Evolutionary conservation across 495 filamentous ascomycete genomes (phyloP).

Genomic region (Letharia columbiana): DNA sequence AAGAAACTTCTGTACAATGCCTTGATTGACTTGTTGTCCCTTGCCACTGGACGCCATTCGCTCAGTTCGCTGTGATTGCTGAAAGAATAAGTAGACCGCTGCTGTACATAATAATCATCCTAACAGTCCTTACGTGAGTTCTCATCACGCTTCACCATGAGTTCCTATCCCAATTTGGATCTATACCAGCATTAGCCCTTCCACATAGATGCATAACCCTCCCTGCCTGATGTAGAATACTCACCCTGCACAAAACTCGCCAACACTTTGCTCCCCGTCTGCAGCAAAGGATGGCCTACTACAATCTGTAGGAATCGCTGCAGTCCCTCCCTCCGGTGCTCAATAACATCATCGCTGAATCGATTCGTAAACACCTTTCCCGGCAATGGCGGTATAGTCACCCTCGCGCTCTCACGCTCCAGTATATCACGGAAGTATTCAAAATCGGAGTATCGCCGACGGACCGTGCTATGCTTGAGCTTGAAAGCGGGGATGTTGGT

Average conservation of each 20-base stretch:
- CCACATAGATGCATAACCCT: not conserved
- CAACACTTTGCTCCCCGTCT: slow-evolving; percentile 95
- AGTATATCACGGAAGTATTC: slow-evolving; percentile 98
- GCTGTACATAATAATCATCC: not conserved
- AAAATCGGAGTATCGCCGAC: slow-evolving; percentile 92
- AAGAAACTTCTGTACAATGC: slow-evolving; percentile 4
- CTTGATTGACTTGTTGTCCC: not conserved
- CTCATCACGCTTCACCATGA: slow-evolving; percentile 48
- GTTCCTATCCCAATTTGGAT: slow-evolving; percentile 71
- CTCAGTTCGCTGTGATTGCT: slow-evolving; percentile 1
- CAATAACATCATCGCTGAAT: slow-evolving; percentile 97
- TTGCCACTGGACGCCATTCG: not conserved
- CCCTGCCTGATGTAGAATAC: slow-evolving; percentile 29
- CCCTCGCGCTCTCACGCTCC: slow-evolving; percentile 86
- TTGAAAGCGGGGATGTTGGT: slow-evolving; percentile 99
- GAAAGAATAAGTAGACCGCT: not conserved
- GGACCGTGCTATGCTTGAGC: slow-evolving; percentile 74
- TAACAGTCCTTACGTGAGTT: not conserved
- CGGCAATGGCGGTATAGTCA: slow-evolving; percentile 90
- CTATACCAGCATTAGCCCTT: slow-evolving; percentile 31
- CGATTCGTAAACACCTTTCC: slow-evolving; percentile 98
- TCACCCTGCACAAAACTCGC: slow-evolving; percentile 92
- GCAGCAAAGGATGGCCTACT: slow-evolving; percentile 88
- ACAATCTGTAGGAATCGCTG: slow-evolving; percentile 97
- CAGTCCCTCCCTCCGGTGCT: slow-evolving; percentile 82